Evolutionary conservation across 805 yeast species (phyloP).

Genomic region (Ogataea populi-albae): DNA sequence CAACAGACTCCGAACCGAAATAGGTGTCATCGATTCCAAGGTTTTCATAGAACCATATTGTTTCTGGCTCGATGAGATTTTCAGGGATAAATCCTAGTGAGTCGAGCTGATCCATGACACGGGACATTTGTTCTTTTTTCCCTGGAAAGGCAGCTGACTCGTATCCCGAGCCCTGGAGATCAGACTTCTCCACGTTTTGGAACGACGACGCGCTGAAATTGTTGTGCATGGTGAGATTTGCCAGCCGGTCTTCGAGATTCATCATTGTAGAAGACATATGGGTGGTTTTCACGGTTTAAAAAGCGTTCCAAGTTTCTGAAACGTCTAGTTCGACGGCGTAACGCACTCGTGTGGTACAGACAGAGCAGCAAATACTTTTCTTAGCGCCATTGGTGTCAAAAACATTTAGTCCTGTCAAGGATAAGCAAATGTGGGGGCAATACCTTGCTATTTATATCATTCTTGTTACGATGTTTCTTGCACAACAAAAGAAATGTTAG

Average conservation of each 20-base stretch:
- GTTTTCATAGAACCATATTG: conserved; percentile 82
- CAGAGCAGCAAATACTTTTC: too few species aligned
- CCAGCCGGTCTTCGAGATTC: conserved; percentile 12
- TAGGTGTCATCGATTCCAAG: conserved; percentile 91
- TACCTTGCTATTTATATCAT: too few species aligned
- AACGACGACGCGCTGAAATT: conserved; percentile 36
- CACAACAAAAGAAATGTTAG: too few species aligned
- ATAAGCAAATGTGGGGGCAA: too few species aligned
- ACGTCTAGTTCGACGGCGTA: too few species aligned
- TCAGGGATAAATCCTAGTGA: conserved; percentile 88
- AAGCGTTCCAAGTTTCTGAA: too few species aligned
- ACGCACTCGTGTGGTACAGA: too few species aligned
- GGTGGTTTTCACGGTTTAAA: too few species aligned
- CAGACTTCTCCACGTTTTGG: conserved; percentile 31
- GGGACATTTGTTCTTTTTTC: conserved; percentile 74
- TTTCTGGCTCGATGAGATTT: conserved; percentile 76
- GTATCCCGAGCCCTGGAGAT: conserved; percentile 52
- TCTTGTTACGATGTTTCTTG: too few species aligned
- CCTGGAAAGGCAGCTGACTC: conserved; percentile 73
- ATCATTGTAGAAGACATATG: conserved; percentile 2
- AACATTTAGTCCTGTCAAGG: too few species aligned
- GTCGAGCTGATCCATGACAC: conserved; percentile 78
- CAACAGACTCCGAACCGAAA: conserved; percentile 81
- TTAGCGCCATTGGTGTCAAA: too few species aligned
- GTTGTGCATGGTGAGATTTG: conserved; percentile 32